Percentiles rank a stretch among this genome's conserved stretches.
These are phyloP conservation scores for Phytopythium helicoides DNA, from an alignment of 352 stramenopile genomes.

Conservation along the genomic window DNA sequence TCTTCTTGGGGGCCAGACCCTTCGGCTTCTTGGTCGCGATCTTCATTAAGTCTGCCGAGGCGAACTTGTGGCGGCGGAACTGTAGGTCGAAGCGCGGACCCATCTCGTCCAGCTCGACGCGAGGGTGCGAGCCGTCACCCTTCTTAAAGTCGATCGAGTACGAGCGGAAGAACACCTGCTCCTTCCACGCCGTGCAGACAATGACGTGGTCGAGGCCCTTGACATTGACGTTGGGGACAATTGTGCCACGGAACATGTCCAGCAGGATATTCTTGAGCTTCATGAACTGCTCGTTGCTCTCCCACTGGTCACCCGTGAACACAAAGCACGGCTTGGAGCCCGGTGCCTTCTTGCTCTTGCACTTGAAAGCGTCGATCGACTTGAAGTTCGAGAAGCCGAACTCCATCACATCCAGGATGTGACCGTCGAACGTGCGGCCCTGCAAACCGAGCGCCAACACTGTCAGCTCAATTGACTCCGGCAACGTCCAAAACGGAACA, in stretches of 20 bases:
- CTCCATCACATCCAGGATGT: constrained; percentile 99
- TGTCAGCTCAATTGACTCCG: too few species aligned
- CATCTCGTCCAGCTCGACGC: constrained; percentile 90
- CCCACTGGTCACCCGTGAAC: constrained; percentile 95
- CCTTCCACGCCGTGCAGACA: constrained; percentile 93
- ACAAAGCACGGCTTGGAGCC: constrained; percentile 95
- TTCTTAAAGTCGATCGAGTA: constrained; percentile 96
- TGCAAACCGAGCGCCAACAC: constrained; percentile 8
- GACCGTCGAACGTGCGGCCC: constrained; percentile 96
- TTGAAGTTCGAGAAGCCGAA: constrained; percentile 96
- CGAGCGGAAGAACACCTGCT: constrained; percentile 93
- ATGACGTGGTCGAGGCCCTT: constrained; percentile 97
- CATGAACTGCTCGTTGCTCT: constrained; percentile 86
- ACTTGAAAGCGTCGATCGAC: constrained; percentile 92
- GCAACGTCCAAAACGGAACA: not conserved
- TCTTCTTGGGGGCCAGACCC: constrained; percentile 92
- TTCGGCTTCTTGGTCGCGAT: constrained; percentile 93
- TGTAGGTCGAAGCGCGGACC: constrained; percentile 88
- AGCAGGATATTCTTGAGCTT: constrained; percentile 95
- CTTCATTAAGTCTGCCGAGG: constrained; percentile 95
- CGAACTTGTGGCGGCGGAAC: constrained; percentile 95
- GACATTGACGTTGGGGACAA: constrained; percentile 95
- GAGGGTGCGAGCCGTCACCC: constrained; percentile 77
- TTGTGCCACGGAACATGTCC: constrained; percentile 97
- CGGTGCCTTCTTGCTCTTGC: constrained; percentile 89